Percentiles rank a stretch among this genome's conserved stretches.
Conservation (phyloP, 2,329 filamentous ascomycete species). For the Stagonosporopsis vannaccii region DNA sequence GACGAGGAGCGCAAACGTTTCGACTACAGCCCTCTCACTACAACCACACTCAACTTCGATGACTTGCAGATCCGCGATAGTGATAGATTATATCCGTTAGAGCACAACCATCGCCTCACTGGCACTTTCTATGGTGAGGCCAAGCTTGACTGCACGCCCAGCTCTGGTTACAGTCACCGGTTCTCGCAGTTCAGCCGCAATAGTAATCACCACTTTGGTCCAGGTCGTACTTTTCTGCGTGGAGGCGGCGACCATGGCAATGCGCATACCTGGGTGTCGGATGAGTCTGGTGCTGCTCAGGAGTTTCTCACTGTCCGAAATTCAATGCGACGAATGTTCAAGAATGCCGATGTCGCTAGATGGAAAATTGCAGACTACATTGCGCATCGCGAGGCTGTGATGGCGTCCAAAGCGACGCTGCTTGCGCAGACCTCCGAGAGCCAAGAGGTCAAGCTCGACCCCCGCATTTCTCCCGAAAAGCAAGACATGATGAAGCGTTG, state of each 20-base stretch:
- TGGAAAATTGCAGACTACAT: slow-evolving; percentile 45
- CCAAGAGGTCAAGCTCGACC: slow-evolving; percentile 20
- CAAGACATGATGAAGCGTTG: slow-evolving; percentile 24
- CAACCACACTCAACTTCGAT: slow-evolving; percentile 21
- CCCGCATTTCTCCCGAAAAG: slow-evolving; percentile 17
- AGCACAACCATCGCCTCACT: slow-evolving; percentile 10
- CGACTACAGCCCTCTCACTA: slow-evolving; percentile 21
- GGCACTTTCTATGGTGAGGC: slow-evolving; percentile 14
- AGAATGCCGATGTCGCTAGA: slow-evolving; percentile 41
- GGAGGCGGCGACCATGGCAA: slow-evolving; percentile 13
- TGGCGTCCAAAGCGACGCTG: slow-evolving; percentile 23
- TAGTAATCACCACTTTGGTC: background rate
- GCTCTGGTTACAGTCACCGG: background rate
- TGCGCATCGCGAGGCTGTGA: slow-evolving; percentile 39
- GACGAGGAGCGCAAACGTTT: slow-evolving; percentile 7
- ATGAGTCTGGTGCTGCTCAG: slow-evolving; percentile 33
- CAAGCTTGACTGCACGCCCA: slow-evolving; percentile 1
- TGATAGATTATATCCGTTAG: background rate
- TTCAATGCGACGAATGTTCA: slow-evolving; percentile 46
- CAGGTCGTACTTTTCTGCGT: background rate
- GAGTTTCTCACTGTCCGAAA: slow-evolving; percentile 44
- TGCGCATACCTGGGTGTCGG: slow-evolving; percentile 37
- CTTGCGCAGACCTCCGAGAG: slow-evolving; percentile 24
- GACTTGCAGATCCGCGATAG: slow-evolving; percentile 18
- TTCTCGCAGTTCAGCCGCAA: background rate